Conservation (phyloP, 768 basidiomycete species). For the Tricholoma flavovirens region DNA sequence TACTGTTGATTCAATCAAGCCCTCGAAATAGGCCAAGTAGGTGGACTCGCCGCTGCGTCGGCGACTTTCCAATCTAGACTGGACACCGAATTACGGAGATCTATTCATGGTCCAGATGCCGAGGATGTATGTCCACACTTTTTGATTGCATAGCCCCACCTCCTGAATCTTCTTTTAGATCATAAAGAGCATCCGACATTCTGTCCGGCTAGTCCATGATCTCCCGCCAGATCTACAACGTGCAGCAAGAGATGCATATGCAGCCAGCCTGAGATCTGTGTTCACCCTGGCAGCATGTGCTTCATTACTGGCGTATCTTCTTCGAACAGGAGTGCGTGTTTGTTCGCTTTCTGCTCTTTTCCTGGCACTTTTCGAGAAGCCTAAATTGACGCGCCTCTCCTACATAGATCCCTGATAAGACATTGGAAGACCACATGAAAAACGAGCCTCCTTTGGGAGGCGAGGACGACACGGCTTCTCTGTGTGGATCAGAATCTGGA, state of each 20-base stretch:
- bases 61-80: conserved; percentile 55
- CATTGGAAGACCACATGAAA: conserved; percentile 9
- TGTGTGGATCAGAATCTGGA: conserved; percentile 9
- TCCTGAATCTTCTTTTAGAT: conserved; percentile 26
- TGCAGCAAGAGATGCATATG: conserved; percentile 50
- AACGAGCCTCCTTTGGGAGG: not conserved
- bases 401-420: conserved; percentile 22
- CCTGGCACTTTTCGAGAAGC: not conserved
- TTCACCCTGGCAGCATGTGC: conserved; percentile 48
- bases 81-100: conserved; percentile 35
- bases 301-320: conserved; percentile 44
- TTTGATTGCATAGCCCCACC: no score
- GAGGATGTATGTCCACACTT: conserved; percentile 30
- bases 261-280: conserved; percentile 42
- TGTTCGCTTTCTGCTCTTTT: no score
- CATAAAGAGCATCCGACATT: conserved; percentile 48
- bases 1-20: not conserved
- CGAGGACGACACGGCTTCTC: conserved; percentile 5
- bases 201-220: conserved; percentile 39
- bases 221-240: conserved; percentile 44
- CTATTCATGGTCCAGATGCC: conserved; percentile 38
- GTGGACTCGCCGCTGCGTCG: conserved; percentile 52
- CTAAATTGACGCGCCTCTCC: not conserved
- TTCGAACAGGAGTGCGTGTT: conserved; percentile 43
- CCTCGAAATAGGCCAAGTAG: conserved; percentile 43